Evolutionary conservation across 257 asterid genomes (phyloP), one percentile per base, ranked within the genome.

Genomic region (Gentiana dahurica): DNA sequence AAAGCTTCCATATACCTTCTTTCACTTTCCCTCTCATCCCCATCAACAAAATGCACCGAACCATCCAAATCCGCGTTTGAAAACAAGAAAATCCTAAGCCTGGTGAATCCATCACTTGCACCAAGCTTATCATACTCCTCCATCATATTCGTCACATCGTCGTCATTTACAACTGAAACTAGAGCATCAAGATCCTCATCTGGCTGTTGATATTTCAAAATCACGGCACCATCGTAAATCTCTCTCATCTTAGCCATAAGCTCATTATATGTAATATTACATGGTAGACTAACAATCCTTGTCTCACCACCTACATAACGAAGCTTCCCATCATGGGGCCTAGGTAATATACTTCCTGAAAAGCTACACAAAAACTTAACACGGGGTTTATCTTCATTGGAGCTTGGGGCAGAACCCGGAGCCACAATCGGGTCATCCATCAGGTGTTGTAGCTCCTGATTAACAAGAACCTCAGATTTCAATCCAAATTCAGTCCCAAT

Each of bases 101-200:
- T 79, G 65, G 95, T 88, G 51, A 88, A 85, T 52, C 95, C 97
- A 48, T 83, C 94, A 4, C 84, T 77, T 0, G 84, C 73, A 8
- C 93, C 95, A 78, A 92, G 67, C 76, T 92, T 92, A 62, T 85
- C 98, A 5, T 92, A 85, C 74, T 92, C 98, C 81, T 92, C 98
- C 95, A 92, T 85, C 98, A 92, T 92, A 73, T 87, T 92, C 11
- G 79, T 77, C 75, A 92, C 97, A 67, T 92, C 98, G 66, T 92
- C 98, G 6, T 88, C 95, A 52, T 92, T 92, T 49, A 92, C 95
- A 10, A 92, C 95, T 12, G 98, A 92, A 15, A 92, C 98, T 33
- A 92, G 85, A 15, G 98, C 98, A 68, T 92, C 98, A 41, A 92
- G 95, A 73, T 92, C 98, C 80, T 92, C 98, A 50, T 92, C 97